These are phyloP conservation scores for Leptographium radiaticola DNA, from an alignment of 2,329 filamentous ascomycete species.

Conservation along the genomic window DNA sequence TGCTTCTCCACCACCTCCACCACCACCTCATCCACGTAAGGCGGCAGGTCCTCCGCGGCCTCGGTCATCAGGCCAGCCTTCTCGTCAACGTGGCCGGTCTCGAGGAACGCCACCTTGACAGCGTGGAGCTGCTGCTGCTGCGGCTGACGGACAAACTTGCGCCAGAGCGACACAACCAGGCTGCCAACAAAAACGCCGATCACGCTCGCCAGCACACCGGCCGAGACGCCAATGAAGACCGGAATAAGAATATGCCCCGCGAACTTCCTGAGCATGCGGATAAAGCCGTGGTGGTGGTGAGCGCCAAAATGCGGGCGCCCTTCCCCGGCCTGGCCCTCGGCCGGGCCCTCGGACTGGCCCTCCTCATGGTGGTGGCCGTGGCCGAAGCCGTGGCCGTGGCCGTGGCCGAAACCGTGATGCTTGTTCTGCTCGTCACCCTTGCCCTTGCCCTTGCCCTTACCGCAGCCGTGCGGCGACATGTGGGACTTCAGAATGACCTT, in stretches of 20 bases:
- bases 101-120: slow-evolving; percentile 23
- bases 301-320: slow-evolving; percentile 9
- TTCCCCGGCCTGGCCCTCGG: slow-evolving; percentile 8
- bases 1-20: slow-evolving; percentile 9
- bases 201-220: slow-evolving; percentile 54
- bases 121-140: slow-evolving; percentile 13
- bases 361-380: slow-evolving; percentile 10
- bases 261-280: slow-evolving; percentile 39
- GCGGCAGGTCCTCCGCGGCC: slow-evolving; percentile 6
- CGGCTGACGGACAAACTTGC: slow-evolving; percentile 34
- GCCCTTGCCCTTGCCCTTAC: slow-evolving; percentile 10
- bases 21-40: slow-evolving; percentile 12
- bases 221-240: slow-evolving; percentile 53
- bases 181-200: slow-evolving; percentile 55
- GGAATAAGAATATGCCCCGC: slow-evolving; percentile 53
- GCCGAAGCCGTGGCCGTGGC: slow-evolving; percentile 13
- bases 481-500: slow-evolving; percentile 34
- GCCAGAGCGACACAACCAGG: slow-evolving; percentile 45
- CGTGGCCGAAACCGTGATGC: slow-evolving; percentile 4
- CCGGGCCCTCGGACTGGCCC: slow-evolving; percentile 5
- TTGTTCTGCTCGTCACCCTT: background rate
- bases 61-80: slow-evolving; percentile 35
- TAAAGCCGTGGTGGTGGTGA: slow-evolving; percentile 25
- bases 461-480: slow-evolving; percentile 26
- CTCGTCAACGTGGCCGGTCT: slow-evolving; percentile 28